These are phyloP conservation scores for Hordeum pubiflorum DNA, from an alignment of 202 grass and related monocot genomes.

Conservation along the genomic window DNA sequence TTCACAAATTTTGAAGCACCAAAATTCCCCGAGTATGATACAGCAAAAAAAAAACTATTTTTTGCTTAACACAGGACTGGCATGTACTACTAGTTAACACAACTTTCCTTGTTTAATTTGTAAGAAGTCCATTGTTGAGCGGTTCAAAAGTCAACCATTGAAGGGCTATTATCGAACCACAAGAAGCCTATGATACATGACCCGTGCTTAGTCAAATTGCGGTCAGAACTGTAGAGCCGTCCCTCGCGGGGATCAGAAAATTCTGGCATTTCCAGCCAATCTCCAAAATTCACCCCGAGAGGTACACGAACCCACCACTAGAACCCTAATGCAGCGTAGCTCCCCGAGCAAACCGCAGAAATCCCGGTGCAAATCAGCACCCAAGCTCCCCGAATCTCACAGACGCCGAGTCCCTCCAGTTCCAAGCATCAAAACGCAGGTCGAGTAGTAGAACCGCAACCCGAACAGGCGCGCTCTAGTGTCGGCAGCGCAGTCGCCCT, in stretches of 20 bases:
- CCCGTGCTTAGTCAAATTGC: not conserved
- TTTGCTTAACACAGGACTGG: not conserved
- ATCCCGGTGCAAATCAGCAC: not conserved
- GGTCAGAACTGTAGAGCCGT: not conserved
- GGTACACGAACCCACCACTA: not conserved
- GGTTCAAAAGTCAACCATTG: not conserved
- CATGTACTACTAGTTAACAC: not conserved
- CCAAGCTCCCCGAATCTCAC: not conserved
- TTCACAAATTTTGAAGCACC: not conserved
- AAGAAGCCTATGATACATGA: not conserved
- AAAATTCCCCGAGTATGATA: not conserved
- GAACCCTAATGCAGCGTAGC: not conserved
- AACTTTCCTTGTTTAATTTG: not conserved
- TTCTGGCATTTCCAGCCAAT: not conserved
- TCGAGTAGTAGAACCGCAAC: not conserved
- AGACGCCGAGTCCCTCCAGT: not conserved
- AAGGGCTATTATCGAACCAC: not conserved
- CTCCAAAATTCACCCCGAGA: not conserved
- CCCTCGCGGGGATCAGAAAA: not conserved
- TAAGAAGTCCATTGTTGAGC: not conserved
- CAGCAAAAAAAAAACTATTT: not conserved
- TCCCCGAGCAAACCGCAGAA: not conserved
- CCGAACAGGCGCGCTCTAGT: not conserved
- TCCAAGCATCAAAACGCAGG: not conserved
- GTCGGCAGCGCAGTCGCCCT: not conserved